phyloP scores from a whole-genome alignment of 2,329 filamentous ascomycete species.

The Cryoendolithus antarcticus region DNA sequence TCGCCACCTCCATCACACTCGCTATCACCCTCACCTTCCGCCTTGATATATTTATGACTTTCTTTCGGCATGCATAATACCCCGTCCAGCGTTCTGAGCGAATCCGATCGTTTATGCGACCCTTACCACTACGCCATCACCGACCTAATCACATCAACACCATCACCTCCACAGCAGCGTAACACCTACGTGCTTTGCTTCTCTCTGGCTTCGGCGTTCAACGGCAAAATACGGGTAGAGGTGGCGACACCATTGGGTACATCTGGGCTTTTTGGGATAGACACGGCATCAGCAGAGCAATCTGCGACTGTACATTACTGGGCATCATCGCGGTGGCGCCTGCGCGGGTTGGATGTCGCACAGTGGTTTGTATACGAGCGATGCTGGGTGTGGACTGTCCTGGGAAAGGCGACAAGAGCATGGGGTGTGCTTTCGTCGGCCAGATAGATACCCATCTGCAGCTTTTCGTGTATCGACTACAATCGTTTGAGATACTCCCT shows the following conservation, averaged over 20 bases:
- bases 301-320: slow-evolving; percentile 1
- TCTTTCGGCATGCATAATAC: slow-evolving; percentile 8
- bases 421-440: too few relatives aligned
- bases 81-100: slow-evolving; percentile 8
- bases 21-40: slow-evolving; percentile 1
- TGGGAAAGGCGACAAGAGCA: too few relatives aligned
- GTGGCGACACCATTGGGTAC: slow-evolving; percentile 6
- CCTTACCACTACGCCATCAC: slow-evolving; percentile 1
- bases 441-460: too few relatives aligned
- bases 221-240: slow-evolving; percentile 5
- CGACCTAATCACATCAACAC: slow-evolving; percentile 1
- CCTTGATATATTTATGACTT: slow-evolving; percentile 1
- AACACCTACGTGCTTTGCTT: slow-evolving; percentile 1
- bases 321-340: too few relatives aligned
- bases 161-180: neutral
- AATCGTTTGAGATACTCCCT: too few relatives aligned
- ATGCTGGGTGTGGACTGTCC: too few relatives aligned
- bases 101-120: slow-evolving; percentile 4
- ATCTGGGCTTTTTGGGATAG: slow-evolving; percentile 1
- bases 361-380: too few relatives aligned
- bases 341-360: too few relatives aligned
- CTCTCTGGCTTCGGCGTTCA: slow-evolving; percentile 4
- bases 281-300: slow-evolving; percentile 7
- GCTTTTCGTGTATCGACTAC: too few relatives aligned
- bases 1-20: slow-evolving; percentile 1